Evolutionary conservation across 306 rosid species (phyloP).

Genomic region (Glycine tomentella): DNA sequence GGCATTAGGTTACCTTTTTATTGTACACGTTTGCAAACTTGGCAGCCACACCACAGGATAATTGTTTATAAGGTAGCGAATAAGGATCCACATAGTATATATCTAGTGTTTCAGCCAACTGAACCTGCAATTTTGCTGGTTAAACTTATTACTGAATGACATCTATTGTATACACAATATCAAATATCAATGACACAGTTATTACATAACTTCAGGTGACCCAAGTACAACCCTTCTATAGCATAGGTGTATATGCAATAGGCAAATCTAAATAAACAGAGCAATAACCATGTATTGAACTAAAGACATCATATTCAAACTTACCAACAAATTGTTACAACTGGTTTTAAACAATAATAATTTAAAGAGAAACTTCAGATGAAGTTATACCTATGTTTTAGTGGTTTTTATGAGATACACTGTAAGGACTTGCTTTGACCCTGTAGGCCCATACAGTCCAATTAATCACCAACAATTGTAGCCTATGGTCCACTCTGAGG

Average conservation of each 20-base stretch:
- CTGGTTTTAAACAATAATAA: neutral
- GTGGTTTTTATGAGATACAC: constrained; percentile 9
- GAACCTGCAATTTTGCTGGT: constrained; percentile 66
- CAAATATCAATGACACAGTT: constrained; percentile 6
- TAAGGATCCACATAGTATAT: constrained; percentile 83
- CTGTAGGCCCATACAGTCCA: neutral
- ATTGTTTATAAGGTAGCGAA: constrained; percentile 68
- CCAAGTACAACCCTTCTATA: constrained; percentile 13
- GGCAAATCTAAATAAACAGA: constrained; percentile 24
- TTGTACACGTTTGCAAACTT: constrained; percentile 59
- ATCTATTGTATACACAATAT: constrained; percentile 23
- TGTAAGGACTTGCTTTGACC: constrained; percentile 25
- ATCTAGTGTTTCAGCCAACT: constrained; percentile 77
- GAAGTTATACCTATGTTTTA: neutral
- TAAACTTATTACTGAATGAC: constrained; percentile 27
- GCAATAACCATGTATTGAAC: too few species aligned
- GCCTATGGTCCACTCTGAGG: neutral
- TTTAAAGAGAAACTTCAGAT: constrained; percentile 15
- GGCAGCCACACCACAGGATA: constrained; percentile 63
- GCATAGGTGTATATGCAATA: constrained; percentile 10
- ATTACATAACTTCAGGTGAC: constrained; percentile 25
- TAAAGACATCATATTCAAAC: too few species aligned
- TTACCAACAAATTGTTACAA: neutral
- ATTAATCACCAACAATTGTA: neutral
- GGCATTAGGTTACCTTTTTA: constrained; percentile 63